phyloP scores from a whole-genome alignment of 805 yeast genomes.

The Nematodospora valgi region DNA sequence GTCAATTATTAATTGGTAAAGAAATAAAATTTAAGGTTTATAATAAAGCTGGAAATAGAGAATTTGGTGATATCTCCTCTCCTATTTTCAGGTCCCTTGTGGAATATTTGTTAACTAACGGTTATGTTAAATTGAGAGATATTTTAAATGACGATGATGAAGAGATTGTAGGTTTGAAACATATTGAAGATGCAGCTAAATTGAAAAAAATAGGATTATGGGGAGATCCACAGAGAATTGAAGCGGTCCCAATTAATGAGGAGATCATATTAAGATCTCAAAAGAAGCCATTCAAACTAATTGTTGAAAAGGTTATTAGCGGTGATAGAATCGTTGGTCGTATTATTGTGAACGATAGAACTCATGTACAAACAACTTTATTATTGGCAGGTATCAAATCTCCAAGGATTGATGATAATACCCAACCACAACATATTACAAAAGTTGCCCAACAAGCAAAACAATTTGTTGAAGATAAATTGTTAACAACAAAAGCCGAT shows the following conservation, averaged over 20 bases:
- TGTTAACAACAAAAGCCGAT: constrained; percentile 56
- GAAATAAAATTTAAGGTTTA: constrained; percentile 55
- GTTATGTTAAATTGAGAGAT: constrained; percentile 61
- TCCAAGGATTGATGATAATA: constrained; percentile 60
- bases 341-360: constrained; percentile 42
- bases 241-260: constrained; percentile 25
- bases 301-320: constrained; percentile 71
- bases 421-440: constrained; percentile 41
- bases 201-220: constrained; percentile 55
- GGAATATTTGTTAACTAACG: constrained; percentile 53
- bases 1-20: constrained; percentile 64
- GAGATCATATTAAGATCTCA: constrained; percentile 33
- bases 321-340: constrained; percentile 78
- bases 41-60: constrained; percentile 56
- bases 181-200: constrained; percentile 49
- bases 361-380: constrained; percentile 57
- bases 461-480: constrained; percentile 56
- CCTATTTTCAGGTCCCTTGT: constrained; percentile 61
- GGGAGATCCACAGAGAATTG: constrained; percentile 24
- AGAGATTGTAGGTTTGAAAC: constrained; percentile 34
- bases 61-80: constrained; percentile 67
- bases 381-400: constrained; percentile 70
- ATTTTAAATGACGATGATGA: constrained; percentile 42
- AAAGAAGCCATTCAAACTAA: constrained; percentile 43
- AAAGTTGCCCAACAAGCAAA: constrained; percentile 68